Evolutionary conservation across 345 rosid genomes (phyloP).

Genomic region (Syzygium grande): DNA sequence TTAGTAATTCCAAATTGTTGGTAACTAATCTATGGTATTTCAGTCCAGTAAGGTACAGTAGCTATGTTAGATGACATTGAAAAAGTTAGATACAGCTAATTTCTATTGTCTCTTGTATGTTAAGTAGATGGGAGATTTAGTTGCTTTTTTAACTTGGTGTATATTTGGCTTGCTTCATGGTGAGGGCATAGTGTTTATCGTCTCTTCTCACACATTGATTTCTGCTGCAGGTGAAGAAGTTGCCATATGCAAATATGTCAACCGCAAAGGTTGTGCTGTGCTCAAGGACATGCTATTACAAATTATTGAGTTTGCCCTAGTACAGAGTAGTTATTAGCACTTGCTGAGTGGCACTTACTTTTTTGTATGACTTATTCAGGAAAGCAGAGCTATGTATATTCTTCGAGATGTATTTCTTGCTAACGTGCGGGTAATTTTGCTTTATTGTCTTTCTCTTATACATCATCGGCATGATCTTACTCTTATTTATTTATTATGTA

Average conservation of each 20-base stretch:
- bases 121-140: neutral
- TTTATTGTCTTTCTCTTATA: neutral
- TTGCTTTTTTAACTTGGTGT: neutral
- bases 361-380: conserved; percentile 28
- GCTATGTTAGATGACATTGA: neutral
- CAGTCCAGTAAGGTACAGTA: neutral
- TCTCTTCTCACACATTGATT: neutral
- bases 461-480: neutral
- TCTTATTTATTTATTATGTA: neutral
- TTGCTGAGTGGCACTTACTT: neutral
- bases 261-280: conserved; percentile 37
- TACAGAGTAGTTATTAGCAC: neutral
- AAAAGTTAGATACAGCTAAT: neutral
- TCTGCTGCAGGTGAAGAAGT: conserved; percentile 45
- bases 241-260: conserved; percentile 20
- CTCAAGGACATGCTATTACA: neutral
- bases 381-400: conserved; percentile 46
- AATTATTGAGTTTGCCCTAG: neutral
- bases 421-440: conserved; percentile 66
- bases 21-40: neutral
- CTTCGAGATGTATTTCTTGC: conserved; percentile 83
- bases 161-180: neutral
- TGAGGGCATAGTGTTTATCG: neutral
- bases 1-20: neutral
- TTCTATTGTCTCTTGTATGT: neutral